Percentiles rank a stretch among this genome's conserved stretches.
These are phyloP conservation scores for Lizonia empirigonia DNA, from an alignment of 2,329 filamentous ascomycete genomes.

Conservation along the genomic window DNA sequence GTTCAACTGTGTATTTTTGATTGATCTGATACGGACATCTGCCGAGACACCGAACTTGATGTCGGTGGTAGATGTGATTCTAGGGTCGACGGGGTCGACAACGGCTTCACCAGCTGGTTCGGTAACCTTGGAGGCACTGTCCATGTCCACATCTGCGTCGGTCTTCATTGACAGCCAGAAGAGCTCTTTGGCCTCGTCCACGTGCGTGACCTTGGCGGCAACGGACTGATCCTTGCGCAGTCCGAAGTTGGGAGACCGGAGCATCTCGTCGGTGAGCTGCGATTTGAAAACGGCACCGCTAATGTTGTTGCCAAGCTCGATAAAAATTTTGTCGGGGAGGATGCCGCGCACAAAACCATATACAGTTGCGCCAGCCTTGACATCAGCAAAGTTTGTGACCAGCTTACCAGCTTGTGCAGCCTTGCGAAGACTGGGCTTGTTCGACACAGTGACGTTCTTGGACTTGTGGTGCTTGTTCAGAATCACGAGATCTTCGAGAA, in stretches of 20 bases:
- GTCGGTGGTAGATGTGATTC: conserved; percentile 70
- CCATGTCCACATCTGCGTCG: conserved; percentile 51
- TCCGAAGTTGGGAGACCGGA: conserved; percentile 74
- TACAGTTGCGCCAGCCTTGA: conserved; percentile 70
- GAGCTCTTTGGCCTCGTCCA: conserved; percentile 72
- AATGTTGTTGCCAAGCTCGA: conserved; percentile 82
- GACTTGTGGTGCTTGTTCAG: conserved; percentile 84
- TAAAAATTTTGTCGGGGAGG: conserved; percentile 78
- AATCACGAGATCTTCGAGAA: conserved; percentile 78
- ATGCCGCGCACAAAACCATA: conserved; percentile 87
- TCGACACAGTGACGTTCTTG: conserved; percentile 75
- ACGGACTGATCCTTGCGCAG: conserved; percentile 78
- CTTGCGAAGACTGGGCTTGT: conserved; percentile 81
- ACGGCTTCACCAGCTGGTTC: conserved; percentile 49
- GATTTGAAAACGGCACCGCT: conserved; percentile 81
- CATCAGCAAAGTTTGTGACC: conserved; percentile 72
- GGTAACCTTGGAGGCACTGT: conserved; percentile 26
- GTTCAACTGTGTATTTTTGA: conserved; percentile 92
- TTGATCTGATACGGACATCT: conserved; percentile 77
- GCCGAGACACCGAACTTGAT: conserved; percentile 73
- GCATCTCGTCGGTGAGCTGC: conserved; percentile 73
- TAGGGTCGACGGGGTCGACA: conserved; percentile 68
- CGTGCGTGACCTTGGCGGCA: conserved; percentile 70
- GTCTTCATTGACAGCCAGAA: conserved; percentile 69
- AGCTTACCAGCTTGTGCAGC: conserved; percentile 75